Evolutionary conservation across 305 asterid species (phyloP), one percentile per base, ranked within the genome.

Genomic region (Salvia sclarea): DNA sequence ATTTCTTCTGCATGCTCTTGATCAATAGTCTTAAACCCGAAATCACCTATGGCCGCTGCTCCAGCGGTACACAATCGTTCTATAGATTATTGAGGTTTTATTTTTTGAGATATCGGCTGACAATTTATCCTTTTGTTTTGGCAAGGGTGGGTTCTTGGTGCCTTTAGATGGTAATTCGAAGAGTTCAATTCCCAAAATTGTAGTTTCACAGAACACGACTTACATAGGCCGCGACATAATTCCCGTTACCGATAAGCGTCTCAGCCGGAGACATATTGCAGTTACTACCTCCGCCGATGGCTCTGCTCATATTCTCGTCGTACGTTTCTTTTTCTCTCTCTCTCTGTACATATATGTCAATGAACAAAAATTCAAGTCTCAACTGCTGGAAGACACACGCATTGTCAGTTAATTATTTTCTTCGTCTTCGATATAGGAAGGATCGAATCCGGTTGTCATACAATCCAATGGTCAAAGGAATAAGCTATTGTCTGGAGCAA

Each of bases 361-460:
- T 69, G 55, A 45, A 24, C 58, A 69, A 12, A 35, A 12, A 9
- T 53, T 20, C 21, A 44, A 61, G 67, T 57, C 54, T 57, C 2
- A 17, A 18, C n/a, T 17, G 58, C 18, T 61, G 24, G 13, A 6
- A 16, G 62, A 8, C 11, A 13, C 66, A 3, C 70, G 43, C 33
- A 22, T 65, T 60, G 7, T 41, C 18, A 25, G 73, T 66, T 35
- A 24, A n/a, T 57, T 7, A 13, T 48, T 45, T 61, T 37, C 43
- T 24, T 43, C 45, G 22, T 47, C 20, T 40, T 43, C n/a, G 17
- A 70, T 83, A 80, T 77, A 91, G 97, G 95, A 87, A 74, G 96
- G 99, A 56, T 70, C 90, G 9, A 94, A 91, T 75, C 99, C 99
- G 28, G 90, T 89, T 61, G 90, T 91, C 37, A 35, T 91, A 59